These are phyloP conservation scores for Psilocybe azurescens DNA, from an alignment of 768 basidiomycete species.

Conservation along the genomic window DNA sequence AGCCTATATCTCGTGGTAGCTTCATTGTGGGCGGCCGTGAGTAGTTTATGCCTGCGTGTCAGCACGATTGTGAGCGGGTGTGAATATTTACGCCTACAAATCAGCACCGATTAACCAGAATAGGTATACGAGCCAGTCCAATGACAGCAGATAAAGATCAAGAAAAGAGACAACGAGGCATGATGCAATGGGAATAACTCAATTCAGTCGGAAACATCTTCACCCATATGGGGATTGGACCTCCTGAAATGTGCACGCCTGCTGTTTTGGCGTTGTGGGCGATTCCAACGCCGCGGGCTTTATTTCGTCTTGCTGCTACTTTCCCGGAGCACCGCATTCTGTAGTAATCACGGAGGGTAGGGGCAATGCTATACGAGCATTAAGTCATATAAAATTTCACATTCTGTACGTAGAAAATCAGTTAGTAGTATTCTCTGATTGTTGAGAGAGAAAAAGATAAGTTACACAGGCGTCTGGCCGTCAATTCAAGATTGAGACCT, in stretches of 20 bases:
- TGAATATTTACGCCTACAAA: too few relatives aligned
- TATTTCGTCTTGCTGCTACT: slow-evolving; percentile 90
- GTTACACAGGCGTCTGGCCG: slow-evolving; percentile 91
- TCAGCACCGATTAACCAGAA: too few relatives aligned
- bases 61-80: too few relatives aligned
- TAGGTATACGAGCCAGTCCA: too few relatives aligned
- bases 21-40: too few relatives aligned
- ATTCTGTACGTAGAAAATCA: slow-evolving; percentile 59
- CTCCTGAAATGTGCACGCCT: slow-evolving; percentile 92
- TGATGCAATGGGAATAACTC: too few relatives aligned
- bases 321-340: slow-evolving; percentile 99
- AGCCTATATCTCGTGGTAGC: too few relatives aligned
- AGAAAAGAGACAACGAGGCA: too few relatives aligned
- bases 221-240: slow-evolving; percentile 65
- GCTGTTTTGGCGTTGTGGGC: slow-evolving; percentile 91
- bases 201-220: too few relatives aligned
- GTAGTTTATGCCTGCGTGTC: too few relatives aligned
- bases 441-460: slow-evolving; percentile 17
- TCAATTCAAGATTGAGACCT: slow-evolving; percentile 89
- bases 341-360: slow-evolving; percentile 91
- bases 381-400: slow-evolving; percentile 92
- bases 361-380: slow-evolving; percentile 87
- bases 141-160: too few relatives aligned
- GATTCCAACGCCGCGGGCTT: slow-evolving; percentile 93
- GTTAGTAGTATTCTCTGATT: neutral